phyloP scores from a whole-genome alignment of 768 basidiomycete genomes.

The Naganishia antarctica region DNA sequence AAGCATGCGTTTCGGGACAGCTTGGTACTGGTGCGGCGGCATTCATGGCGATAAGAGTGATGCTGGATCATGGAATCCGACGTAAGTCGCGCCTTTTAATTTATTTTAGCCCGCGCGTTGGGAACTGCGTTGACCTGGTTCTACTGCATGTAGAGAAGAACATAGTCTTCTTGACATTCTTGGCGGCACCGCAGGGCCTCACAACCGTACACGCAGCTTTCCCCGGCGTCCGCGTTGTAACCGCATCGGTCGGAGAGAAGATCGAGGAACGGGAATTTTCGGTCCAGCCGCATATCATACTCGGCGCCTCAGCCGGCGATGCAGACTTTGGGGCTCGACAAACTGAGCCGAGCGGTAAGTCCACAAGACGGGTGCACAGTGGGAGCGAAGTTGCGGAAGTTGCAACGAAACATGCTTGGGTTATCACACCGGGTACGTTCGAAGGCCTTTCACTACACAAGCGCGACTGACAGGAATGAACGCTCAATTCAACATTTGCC shows the following conservation, averaged over 20 bases:
- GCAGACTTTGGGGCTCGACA: constrained; percentile 33
- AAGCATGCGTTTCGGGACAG: constrained; percentile 49
- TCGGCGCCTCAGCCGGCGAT: constrained; percentile 42
- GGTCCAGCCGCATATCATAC: constrained; percentile 27
- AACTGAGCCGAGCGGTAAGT: background rate
- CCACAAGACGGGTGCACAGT: background rate
- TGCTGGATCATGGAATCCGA: constrained; percentile 84
- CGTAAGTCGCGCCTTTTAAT: constrained; percentile 56
- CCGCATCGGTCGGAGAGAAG: constrained; percentile 72
- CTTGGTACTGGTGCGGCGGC: constrained; percentile 81
- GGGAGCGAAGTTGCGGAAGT: background rate
- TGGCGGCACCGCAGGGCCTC: constrained; percentile 78
- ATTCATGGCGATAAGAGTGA: constrained; percentile 86
- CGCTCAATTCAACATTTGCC: too few relatives aligned
- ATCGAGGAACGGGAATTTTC: constrained; percentile 57
- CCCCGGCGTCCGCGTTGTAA: constrained; percentile 75
- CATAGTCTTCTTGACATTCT: constrained; percentile 84
- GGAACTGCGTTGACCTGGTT: background rate
- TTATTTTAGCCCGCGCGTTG: too few relatives aligned
- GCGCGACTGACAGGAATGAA: too few relatives aligned
- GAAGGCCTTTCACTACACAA: too few relatives aligned
- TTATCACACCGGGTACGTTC: constrained; percentile 44
- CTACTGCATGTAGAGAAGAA: constrained; percentile 30
- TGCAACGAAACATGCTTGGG: constrained; percentile 43
- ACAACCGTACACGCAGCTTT: constrained; percentile 74